These are phyloP conservation scores for Teratosphaeria destructans DNA, from an alignment of 2,329 filamentous ascomycete genomes.

Conservation along the genomic window DNA sequence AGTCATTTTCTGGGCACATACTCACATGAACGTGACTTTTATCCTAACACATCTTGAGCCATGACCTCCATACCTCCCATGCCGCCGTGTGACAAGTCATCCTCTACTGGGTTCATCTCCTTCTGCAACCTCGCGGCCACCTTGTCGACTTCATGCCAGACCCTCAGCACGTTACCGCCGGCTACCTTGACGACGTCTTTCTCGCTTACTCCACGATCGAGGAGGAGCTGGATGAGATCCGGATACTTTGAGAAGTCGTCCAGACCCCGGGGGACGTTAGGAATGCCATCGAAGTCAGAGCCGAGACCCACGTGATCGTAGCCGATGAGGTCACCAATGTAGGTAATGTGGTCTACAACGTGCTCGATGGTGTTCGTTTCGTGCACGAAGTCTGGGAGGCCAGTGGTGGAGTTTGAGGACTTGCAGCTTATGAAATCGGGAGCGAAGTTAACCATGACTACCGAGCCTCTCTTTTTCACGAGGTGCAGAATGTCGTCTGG, in stretches of 20 bases:
- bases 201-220: slow-evolving; percentile 64
- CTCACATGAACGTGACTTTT: not conserved
- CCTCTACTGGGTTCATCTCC: slow-evolving; percentile 33
- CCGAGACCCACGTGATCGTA: slow-evolving; percentile 83
- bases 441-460: slow-evolving; percentile 88
- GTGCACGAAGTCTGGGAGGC: slow-evolving; percentile 57
- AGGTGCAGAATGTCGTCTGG: slow-evolving; percentile 71
- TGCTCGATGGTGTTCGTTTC: slow-evolving; percentile 63
- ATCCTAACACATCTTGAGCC: not conserved
- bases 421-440: slow-evolving; percentile 74
- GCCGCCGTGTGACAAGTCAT: slow-evolving; percentile 22
- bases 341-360: slow-evolving; percentile 67
- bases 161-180: slow-evolving; percentile 70
- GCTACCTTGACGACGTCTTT: slow-evolving; percentile 63
- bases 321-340: slow-evolving; percentile 75
- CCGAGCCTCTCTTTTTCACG: slow-evolving; percentile 59
- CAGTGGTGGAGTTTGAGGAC: slow-evolving; percentile 42
- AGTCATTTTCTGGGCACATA: not conserved
- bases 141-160: slow-evolving; percentile 69
- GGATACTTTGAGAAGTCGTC: slow-evolving; percentile 82
- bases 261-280: slow-evolving; percentile 56
- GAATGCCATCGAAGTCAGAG: slow-evolving; percentile 79
- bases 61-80: not conserved
- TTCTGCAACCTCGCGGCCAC: slow-evolving; percentile 58
- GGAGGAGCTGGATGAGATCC: slow-evolving; percentile 62